Evolutionary conservation across 768 basidiomycete genomes (phyloP), one percentile per base, ranked within the genome.

Genomic region (Gymnopilus dilepis): DNA sequence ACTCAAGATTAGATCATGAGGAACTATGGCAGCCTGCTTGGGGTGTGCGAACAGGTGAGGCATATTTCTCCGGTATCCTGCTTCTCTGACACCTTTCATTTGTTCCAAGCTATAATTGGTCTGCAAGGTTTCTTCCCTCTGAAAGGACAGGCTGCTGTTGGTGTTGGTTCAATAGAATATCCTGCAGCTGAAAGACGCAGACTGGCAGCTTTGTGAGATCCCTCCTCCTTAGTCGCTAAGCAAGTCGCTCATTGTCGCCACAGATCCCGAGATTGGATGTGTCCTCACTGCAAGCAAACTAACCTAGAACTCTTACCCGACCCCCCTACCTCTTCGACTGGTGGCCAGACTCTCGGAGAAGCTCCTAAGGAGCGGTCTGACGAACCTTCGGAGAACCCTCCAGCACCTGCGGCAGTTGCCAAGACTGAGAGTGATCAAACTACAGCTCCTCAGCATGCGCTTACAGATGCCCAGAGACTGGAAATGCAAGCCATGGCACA

Each of bases 21-120:
- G 97, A 98, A 67, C 82, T 93, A 31, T 99, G 97, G 97, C 95
- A 98, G 74, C 97, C 97, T 37, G 94, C 95, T 24, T 99, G 97
- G 97, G 97, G 97, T 58, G 92, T 99, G 19, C 86, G 97, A 64
- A 99, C 96, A 58, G 95, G 92, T 91, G 60, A 63, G 82, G 59
- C 47, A 21, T 6, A 50, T 24, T 41, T 1, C n/a, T 69, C 45
- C 51, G 40, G 12, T 22, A 52, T 26, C 3, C 48, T 50, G 5
- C 43, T 33, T 12, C 58, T 40, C 53, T 67, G 24, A 67, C 28
- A 17, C 21, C 33, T 17, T 51, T 24, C 48, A n/a, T 47, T 22
- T 45, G n/a, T 47, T 59, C 56, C 21, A 31, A 93, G 93, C 94
- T 34, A 94, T 95, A 69, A 84, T 95, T 65, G 93, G 92, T 34